Evolutionary conservation across 208 protist genomes (phyloP).

Genomic region (Leishmania arabica): DNA sequence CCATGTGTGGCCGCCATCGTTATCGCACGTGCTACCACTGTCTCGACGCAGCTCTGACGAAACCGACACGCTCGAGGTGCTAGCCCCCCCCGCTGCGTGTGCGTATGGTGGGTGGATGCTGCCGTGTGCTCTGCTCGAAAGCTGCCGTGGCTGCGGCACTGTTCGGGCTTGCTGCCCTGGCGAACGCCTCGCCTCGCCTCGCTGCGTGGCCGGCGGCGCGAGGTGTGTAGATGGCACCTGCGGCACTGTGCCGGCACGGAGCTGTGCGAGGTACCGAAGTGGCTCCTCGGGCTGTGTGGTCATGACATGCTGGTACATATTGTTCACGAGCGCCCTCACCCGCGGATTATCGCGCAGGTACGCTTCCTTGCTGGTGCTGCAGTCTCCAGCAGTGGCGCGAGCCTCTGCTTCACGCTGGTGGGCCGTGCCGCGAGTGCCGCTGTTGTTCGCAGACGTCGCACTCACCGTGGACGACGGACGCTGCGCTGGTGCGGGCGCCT

Average conservation of each 20-base stretch:
- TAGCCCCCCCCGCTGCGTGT: neutral
- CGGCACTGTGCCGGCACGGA: neutral
- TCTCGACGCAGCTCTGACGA: neutral
- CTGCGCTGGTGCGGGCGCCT: neutral
- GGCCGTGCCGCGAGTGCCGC: neutral
- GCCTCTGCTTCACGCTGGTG: neutral
- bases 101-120: neutral
- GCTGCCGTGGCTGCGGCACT: slow-evolving; percentile 1
- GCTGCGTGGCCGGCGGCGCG: neutral
- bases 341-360: slow-evolving; percentile 32
- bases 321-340: slow-evolving; percentile 42
- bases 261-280: slow-evolving; percentile 22
- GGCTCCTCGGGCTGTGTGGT: slow-evolving; percentile 53
- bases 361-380: neutral
- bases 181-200: neutral
- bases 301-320: slow-evolving; percentile 52
- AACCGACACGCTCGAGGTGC: neutral
- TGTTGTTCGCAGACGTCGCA: neutral
- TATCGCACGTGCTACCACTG: neutral
- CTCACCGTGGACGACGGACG: slow-evolving; percentile 8
- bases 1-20: neutral
- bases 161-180: neutral
- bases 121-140: slow-evolving; percentile 6
- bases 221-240: neutral
- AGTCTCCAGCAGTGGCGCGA: slow-evolving; percentile 8